phyloP scores from a whole-genome alignment of 805 yeast genomes.

The Maudiozyma serrabonitensis region DNA sequence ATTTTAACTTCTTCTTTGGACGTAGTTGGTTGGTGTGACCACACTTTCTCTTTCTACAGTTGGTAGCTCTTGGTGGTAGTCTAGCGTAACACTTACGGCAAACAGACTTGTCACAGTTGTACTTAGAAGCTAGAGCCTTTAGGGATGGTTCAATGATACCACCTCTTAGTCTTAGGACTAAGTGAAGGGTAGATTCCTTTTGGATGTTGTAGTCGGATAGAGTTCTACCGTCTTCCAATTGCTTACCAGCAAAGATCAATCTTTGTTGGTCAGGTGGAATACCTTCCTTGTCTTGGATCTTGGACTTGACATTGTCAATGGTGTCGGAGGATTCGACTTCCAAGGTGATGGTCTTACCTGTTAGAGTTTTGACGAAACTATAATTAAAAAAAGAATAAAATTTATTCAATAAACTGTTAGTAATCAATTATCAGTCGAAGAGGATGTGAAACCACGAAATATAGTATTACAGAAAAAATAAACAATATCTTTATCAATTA shows the following conservation, averaged over 20 bases:
- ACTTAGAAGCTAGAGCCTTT: constrained; percentile 97
- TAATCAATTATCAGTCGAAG: constrained; percentile 1
- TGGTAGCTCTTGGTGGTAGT: constrained; percentile 99
- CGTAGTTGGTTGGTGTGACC: constrained; percentile 99
- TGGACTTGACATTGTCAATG: constrained; percentile 96
- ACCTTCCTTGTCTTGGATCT: constrained; percentile 99
- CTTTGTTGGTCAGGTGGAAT: constrained; percentile 99
- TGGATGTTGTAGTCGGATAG: constrained; percentile 99
- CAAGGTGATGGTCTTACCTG: constrained; percentile 92
- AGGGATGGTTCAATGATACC: constrained; percentile 99
- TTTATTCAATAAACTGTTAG: constrained; percentile 9
- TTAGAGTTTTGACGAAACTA: constrained; percentile 74
- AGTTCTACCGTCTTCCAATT: constrained; percentile 98
- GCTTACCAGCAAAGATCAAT: constrained; percentile 99
- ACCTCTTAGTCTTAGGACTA: constrained; percentile 96
- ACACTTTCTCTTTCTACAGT: constrained; percentile 99
- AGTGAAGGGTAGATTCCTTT: constrained; percentile 96
- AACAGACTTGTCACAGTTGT: constrained; percentile 98
- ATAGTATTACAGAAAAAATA: too few species aligned
- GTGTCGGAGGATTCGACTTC: constrained; percentile 99
- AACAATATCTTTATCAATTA: too few species aligned
- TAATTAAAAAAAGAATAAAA: constrained; percentile 1
- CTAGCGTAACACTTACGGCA: constrained; percentile 99
- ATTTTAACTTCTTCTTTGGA: constrained; percentile 99
- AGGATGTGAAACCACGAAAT: too few species aligned